These are phyloP conservation scores for Moricandia arvensis DNA, from an alignment of 345 rosid species.

Conservation along the genomic window DNA sequence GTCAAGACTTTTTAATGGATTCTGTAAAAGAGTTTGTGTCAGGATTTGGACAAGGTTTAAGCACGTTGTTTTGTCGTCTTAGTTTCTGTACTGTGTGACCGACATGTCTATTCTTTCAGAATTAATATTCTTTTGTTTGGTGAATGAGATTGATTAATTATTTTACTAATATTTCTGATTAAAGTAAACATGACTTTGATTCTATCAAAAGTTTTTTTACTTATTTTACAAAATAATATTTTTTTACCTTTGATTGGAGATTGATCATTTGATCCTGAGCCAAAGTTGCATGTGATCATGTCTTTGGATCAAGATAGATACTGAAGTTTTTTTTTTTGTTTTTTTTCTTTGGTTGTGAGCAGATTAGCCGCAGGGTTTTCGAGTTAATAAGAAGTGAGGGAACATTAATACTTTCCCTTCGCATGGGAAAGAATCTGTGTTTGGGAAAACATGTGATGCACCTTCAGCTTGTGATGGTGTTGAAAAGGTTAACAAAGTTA, in stretches of 20 bases:
- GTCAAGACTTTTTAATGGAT: constrained; percentile 4
- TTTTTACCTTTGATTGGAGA: background rate
- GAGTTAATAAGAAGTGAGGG: constrained; percentile 62
- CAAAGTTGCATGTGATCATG: background rate
- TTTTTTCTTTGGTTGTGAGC: constrained; percentile 25
- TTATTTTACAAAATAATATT: background rate
- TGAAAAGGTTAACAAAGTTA: constrained; percentile 3
- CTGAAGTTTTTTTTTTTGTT: constrained; percentile 1
- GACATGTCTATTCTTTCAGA: constrained; percentile 4
- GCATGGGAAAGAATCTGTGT: constrained; percentile 43
- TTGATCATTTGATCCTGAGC: background rate
- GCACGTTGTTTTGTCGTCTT: constrained; percentile 10
- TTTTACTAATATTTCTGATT: background rate
- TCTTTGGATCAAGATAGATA: background rate
- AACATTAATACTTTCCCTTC: constrained; percentile 39
- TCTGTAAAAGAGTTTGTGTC: constrained; percentile 18
- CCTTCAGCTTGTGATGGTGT: constrained; percentile 26
- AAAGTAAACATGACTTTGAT: background rate
- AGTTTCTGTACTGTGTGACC: constrained; percentile 5
- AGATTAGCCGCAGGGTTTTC: constrained; percentile 90
- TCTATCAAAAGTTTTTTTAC: background rate
- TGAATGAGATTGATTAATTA: background rate
- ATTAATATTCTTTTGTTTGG: background rate
- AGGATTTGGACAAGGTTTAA: constrained; percentile 10
- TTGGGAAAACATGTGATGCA: constrained; percentile 38